Evolutionary conservation across 805 yeast species (phyloP).

Genomic region (Saitoella complicata): DNA sequence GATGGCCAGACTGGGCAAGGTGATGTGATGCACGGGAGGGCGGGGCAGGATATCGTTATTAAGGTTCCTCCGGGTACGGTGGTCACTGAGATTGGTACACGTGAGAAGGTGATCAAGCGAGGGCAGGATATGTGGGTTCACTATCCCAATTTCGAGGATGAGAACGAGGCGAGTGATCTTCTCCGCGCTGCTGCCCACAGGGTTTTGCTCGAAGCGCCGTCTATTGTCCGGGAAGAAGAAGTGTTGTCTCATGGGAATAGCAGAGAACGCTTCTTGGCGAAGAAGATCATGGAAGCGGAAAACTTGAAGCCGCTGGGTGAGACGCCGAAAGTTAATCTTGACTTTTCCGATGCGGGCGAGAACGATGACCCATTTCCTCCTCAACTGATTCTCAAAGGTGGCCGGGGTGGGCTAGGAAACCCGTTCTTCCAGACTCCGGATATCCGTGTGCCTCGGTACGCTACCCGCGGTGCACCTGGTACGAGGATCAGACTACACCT

Average conservation of each 20-base stretch:
- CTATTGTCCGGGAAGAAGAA: not conserved
- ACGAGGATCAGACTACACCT: conserved; percentile 51
- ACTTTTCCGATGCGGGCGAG: conserved; percentile 10
- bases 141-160: conserved; percentile 58
- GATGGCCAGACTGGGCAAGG: conserved; percentile 58
- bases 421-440: conserved; percentile 80
- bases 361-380: conserved; percentile 45
- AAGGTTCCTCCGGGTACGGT: conserved; percentile 88
- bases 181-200: conserved; percentile 26
- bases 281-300: not conserved
- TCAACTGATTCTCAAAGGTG: conserved; percentile 58
- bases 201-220: not conserved
- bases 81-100: conserved; percentile 25
- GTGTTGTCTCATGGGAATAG: not conserved
- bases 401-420: conserved; percentile 89
- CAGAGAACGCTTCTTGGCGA: not conserved
- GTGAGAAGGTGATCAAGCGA: conserved; percentile 24
- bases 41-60: conserved; percentile 62
- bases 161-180: conserved; percentile 47
- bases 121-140: conserved; percentile 76
- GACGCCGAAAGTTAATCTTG: not conserved
- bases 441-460: conserved; percentile 79
- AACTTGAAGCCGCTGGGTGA: not conserved
- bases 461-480: conserved; percentile 63
- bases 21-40: conserved; percentile 71